Conservation (phyloP, 2,329 filamentous ascomycete genomes). For the Teratosphaeriaceae sp. region DNA sequence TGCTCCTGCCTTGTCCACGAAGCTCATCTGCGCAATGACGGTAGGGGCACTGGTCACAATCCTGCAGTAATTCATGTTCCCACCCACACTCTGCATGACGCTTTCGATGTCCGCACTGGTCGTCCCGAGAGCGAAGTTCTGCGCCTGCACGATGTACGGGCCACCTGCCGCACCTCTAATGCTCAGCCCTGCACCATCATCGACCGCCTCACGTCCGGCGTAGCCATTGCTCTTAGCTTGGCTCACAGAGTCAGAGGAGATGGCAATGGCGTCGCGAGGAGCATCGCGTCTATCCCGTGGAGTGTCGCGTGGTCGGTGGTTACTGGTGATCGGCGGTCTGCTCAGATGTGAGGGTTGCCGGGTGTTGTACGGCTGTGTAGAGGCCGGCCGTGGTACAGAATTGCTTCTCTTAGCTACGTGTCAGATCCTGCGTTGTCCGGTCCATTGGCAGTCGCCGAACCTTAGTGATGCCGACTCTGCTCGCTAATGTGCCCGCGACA, state of each 20-base stretch:
- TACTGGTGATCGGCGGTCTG: conserved; percentile 10
- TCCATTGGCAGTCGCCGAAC: conserved; percentile 33
- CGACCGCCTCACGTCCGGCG: conserved; percentile 15
- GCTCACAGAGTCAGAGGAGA: conserved; percentile 28
- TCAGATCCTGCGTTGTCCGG: not conserved
- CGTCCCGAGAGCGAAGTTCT: conserved; percentile 77
- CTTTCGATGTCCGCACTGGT: conserved; percentile 78
- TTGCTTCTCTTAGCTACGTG: conserved; percentile 16
- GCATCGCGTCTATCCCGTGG: not conserved
- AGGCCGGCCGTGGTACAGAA: conserved; percentile 22
- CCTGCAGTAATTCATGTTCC: conserved; percentile 58
- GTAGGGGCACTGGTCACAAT: conserved; percentile 62
- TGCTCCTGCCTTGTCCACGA: conserved; percentile 64
- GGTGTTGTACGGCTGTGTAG: conserved; percentile 14
- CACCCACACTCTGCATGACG: conserved; percentile 60
- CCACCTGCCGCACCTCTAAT: conserved; percentile 63
- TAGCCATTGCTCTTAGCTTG: conserved; percentile 22
- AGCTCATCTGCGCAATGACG: conserved; percentile 71
- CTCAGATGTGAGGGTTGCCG: conserved; percentile 13
- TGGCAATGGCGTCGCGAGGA: conserved; percentile 29
- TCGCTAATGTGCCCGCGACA: conserved; percentile 54
- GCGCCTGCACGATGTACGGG: conserved; percentile 65
- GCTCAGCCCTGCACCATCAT: conserved; percentile 49
- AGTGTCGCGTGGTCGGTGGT: conserved; percentile 30
- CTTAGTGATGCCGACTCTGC: conserved; percentile 68